Conservation (phyloP, 2,329 filamentous ascomycete genomes). For the Fusarium sp. region DNA sequence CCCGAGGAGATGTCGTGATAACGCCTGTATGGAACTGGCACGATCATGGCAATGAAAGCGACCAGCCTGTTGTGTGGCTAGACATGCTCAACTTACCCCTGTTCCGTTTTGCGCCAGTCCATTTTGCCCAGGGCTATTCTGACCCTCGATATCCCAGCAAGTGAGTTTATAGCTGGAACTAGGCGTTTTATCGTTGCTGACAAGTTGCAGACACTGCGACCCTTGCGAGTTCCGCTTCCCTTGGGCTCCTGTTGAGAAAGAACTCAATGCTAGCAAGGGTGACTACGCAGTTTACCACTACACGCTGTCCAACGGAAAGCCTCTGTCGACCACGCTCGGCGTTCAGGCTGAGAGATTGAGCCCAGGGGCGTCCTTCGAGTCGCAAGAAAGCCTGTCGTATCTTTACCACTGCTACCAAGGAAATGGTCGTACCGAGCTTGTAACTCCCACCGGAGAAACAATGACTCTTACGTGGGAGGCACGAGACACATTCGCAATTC, state of each 20-base stretch:
- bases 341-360: constrained; percentile 59
- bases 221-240: constrained; percentile 54
- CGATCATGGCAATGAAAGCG: constrained; percentile 67
- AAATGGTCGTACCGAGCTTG: constrained; percentile 54
- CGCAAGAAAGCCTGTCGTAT: constrained; percentile 59
- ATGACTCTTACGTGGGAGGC: constrained; percentile 54
- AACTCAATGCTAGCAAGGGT: constrained; percentile 47
- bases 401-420: constrained; percentile 64
- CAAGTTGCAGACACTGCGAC: constrained; percentile 43
- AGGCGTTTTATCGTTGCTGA: not conserved
- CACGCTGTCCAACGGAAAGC: constrained; percentile 42
- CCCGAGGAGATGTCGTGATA: constrained; percentile 63
- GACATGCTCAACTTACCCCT: constrained; percentile 64
- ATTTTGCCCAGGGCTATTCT: constrained; percentile 63
- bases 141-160: constrained; percentile 59
- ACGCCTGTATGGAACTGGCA: constrained; percentile 69
- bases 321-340: constrained; percentile 56
- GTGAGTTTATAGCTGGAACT: constrained; percentile 29
- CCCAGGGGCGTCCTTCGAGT: constrained; percentile 46
- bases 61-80: constrained; percentile 64
- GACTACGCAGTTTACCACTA: constrained; percentile 51
- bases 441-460: constrained; percentile 43
- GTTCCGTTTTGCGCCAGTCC: constrained; percentile 60
- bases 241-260: constrained; percentile 54
- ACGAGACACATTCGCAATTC: constrained; percentile 63